Conservation (phyloP, 805 yeast genomes). For the Candida xyloterini region DNA sequence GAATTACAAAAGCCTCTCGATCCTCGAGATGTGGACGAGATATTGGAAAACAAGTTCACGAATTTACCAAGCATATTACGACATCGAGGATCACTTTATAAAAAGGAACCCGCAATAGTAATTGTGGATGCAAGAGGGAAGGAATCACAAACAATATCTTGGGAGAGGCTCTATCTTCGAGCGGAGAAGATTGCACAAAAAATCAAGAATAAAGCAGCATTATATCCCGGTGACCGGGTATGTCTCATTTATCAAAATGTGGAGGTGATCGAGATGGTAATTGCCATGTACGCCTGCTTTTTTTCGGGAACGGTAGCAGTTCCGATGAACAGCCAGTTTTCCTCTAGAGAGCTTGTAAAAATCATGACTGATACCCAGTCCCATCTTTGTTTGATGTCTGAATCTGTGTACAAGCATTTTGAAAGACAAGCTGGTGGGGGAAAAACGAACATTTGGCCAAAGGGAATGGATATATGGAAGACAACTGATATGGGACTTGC, state of each 20-base stretch:
- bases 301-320: constrained; percentile 93
- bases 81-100: constrained; percentile 64
- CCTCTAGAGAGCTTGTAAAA: constrained; percentile 63
- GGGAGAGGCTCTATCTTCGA: constrained; percentile 83
- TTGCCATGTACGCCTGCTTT: constrained; percentile 87
- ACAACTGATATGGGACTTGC: constrained; percentile 83
- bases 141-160: constrained; percentile 69
- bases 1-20: constrained; percentile 58
- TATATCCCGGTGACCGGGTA: constrained; percentile 81
- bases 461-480: constrained; percentile 70
- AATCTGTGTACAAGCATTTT: constrained; percentile 67
- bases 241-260: constrained; percentile 77
- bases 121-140: constrained; percentile 78
- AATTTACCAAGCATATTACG: constrained; percentile 70
- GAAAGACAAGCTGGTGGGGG: constrained; percentile 51
- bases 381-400: constrained; percentile 77
- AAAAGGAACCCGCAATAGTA: constrained; percentile 67
- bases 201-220: constrained; percentile 65
- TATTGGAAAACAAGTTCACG: constrained; percentile 45
- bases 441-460: constrained; percentile 52
- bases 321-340: constrained; percentile 77
- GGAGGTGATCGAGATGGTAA: constrained; percentile 81
- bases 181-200: constrained; percentile 88
- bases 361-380: constrained; percentile 74
- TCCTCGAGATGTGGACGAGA: constrained; percentile 49